Percentiles rank a stretch among this genome's conserved stretches.
phyloP scores from a whole-genome alignment of 2,329 filamentous ascomycete species.

The Ophiostoma populinum region DNA sequence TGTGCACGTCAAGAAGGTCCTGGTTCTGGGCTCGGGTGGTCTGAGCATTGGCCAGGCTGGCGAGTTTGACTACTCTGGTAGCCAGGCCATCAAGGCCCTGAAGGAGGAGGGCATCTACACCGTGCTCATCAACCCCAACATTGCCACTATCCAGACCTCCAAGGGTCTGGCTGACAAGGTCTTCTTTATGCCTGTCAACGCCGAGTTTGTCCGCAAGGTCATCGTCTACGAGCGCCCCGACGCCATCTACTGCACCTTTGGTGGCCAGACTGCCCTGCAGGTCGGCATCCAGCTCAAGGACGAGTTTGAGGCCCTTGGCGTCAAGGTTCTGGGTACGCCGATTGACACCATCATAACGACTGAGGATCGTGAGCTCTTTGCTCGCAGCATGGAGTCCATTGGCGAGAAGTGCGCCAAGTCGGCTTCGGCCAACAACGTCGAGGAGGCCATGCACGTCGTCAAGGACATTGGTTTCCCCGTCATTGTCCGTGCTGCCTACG shows the following conservation, averaged over 20 bases:
- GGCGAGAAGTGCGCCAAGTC: slow-evolving; percentile 97
- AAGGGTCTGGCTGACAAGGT: slow-evolving; percentile 97
- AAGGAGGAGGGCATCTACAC: slow-evolving; percentile 98
- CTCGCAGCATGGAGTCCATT: slow-evolving; percentile 95
- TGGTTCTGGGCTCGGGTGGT: slow-evolving; percentile 86
- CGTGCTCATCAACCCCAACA: slow-evolving; percentile 96
- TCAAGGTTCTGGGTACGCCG: slow-evolving; percentile 86
- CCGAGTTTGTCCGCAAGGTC: slow-evolving; percentile 94
- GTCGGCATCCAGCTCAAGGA: slow-evolving; percentile 97
- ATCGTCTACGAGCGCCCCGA: slow-evolving; percentile 89
- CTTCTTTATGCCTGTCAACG: slow-evolving; percentile 93
- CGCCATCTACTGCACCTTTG: slow-evolving; percentile 94
- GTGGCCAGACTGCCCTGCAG: slow-evolving; percentile 90
- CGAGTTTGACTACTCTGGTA: slow-evolving; percentile 97
- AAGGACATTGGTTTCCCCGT: slow-evolving; percentile 90
- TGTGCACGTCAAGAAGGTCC: slow-evolving; percentile 80
- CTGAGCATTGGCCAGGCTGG: slow-evolving; percentile 95
- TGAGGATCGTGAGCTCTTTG: slow-evolving; percentile 93
- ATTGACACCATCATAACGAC: slow-evolving; percentile 98
- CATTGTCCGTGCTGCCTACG: slow-evolving; percentile 92
- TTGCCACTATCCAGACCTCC: slow-evolving; percentile 95
- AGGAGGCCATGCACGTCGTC: slow-evolving; percentile 78
- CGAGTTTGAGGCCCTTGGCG: slow-evolving; percentile 82
- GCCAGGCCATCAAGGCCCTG: slow-evolving; percentile 93
- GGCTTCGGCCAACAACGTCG: slow-evolving; percentile 72